Conservation (phyloP, 805 yeast genomes). For the Yarrowia divulgata region DNA sequence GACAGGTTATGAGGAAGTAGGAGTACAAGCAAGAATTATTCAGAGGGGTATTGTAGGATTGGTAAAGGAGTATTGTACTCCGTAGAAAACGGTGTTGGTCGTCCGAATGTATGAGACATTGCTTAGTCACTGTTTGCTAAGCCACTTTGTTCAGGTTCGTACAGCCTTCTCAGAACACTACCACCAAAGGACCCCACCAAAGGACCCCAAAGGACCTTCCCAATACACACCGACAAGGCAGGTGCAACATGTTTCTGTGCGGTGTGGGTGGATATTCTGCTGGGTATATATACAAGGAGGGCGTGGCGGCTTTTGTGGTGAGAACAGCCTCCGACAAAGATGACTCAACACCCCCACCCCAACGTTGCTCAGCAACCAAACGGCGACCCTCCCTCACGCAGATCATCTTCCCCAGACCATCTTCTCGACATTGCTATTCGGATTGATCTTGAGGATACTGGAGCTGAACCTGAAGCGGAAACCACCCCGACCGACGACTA, state of each 20-base stretch:
- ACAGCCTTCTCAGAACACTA: background rate
- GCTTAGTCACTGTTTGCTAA: too few species aligned
- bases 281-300: background rate
- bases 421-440: background rate
- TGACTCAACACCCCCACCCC: background rate
- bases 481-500: too few species aligned
- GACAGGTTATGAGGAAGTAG: slow-evolving; percentile 29
- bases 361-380: background rate
- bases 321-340: too few species aligned
- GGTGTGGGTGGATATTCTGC: background rate
- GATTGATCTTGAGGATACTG: background rate
- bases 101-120: too few species aligned
- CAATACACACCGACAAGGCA: background rate
- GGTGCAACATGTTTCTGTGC: background rate
- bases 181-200: too few species aligned
- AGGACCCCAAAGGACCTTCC: background rate
- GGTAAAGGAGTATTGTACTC: too few species aligned
- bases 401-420: background rate
- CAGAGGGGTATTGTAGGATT: too few species aligned
- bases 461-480: background rate
- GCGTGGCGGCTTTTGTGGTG: background rate
- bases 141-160: too few species aligned
- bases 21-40: too few species aligned
- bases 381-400: background rate
- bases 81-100: too few species aligned